phyloP scores from a whole-genome alignment of 2,329 filamentous ascomycete species.

The Colletotrichum echinochloae region DNA sequence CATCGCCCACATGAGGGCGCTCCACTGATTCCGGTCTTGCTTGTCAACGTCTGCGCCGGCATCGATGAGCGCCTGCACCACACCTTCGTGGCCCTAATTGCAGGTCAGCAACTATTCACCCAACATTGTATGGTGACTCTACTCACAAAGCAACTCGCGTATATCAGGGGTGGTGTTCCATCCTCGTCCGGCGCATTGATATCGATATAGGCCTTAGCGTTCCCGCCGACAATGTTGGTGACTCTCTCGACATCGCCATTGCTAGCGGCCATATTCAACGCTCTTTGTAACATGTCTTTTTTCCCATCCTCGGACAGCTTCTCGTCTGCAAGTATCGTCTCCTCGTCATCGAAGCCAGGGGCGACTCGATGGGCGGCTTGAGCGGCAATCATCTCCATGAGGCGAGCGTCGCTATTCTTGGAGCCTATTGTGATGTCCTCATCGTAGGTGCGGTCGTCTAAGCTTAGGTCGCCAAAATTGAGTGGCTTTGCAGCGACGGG shows the following conservation, averaged over 20 bases:
- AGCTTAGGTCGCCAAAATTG: conserved; percentile 82
- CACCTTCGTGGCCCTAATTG: conserved; percentile 83
- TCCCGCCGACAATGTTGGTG: conserved; percentile 78
- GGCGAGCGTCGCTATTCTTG: conserved; percentile 82
- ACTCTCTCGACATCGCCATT: conserved; percentile 93
- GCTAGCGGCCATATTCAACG: conserved; percentile 93
- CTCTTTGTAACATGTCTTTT: conserved; percentile 83
- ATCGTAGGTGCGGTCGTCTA: conserved; percentile 82
- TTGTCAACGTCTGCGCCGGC: conserved; percentile 91
- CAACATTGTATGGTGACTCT: not conserved
- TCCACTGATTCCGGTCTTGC: conserved; percentile 98
- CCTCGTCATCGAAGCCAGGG: conserved; percentile 80
- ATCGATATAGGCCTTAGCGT: conserved; percentile 81
- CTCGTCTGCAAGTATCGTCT: conserved; percentile 80
- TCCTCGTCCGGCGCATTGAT: conserved; percentile 92
- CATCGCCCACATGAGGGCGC: conserved; percentile 99
- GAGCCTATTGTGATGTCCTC: conserved; percentile 66
- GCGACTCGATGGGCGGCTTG: conserved; percentile 88
- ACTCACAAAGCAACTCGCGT: conserved; percentile 95
- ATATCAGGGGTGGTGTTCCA: conserved; percentile 95
- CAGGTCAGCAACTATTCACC: conserved; percentile 13
- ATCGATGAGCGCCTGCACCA: conserved; percentile 85
- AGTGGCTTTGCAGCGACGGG: conserved; percentile 87
- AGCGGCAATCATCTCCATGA: conserved; percentile 96
- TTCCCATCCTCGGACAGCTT: conserved; percentile 83